phyloP scores from a whole-genome alignment of 495 filamentous ascomycete genomes.

The Xylaria telfairii region DNA sequence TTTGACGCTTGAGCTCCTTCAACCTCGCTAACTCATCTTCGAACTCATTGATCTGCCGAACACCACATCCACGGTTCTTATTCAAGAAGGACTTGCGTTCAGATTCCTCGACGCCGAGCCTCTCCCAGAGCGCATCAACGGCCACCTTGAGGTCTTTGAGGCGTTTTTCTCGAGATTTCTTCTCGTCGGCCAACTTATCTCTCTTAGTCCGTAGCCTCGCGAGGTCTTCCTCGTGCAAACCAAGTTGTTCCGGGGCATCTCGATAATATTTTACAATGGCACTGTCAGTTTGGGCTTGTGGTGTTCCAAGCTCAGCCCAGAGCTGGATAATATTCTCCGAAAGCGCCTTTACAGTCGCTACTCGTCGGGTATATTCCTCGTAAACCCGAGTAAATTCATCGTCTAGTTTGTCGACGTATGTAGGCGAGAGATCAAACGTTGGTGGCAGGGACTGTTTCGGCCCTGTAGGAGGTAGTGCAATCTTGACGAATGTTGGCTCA shows the following conservation, averaged over 20 bases:
- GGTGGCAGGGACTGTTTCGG: slow-evolving; percentile 76
- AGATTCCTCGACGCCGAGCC: slow-evolving; percentile 78
- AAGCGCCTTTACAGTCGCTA: slow-evolving; percentile 73
- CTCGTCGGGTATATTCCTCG: slow-evolving; percentile 87
- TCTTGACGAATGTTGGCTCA: slow-evolving; percentile 80
- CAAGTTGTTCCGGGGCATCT: slow-evolving; percentile 89
- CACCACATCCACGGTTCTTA: slow-evolving; percentile 73
- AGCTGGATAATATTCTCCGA: slow-evolving; percentile 88
- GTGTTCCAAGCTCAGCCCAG: slow-evolving; percentile 93
- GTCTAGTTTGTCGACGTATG: slow-evolving; percentile 87
- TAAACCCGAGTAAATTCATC: slow-evolving; percentile 91
- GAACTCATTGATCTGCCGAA: slow-evolving; percentile 90
- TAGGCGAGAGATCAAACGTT: slow-evolving; percentile 84
- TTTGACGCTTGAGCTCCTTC: slow-evolving; percentile 92
- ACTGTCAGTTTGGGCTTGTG: slow-evolving; percentile 88
- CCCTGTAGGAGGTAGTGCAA: slow-evolving; percentile 80
- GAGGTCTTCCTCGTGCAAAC: slow-evolving; percentile 86
- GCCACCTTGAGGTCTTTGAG: slow-evolving; percentile 74
- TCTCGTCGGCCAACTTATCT: slow-evolving; percentile 92
- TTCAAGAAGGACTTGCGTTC: slow-evolving; percentile 84
- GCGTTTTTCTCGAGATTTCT: slow-evolving; percentile 80
- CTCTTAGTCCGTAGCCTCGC: slow-evolving; percentile 71
- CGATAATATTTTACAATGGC: slow-evolving; percentile 86
- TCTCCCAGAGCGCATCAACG: slow-evolving; percentile 87
- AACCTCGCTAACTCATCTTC: slow-evolving; percentile 86